These are phyloP conservation scores for Exophiala calicioides DNA, from an alignment of 2,329 filamentous ascomycete species.

Conservation along the genomic window DNA sequence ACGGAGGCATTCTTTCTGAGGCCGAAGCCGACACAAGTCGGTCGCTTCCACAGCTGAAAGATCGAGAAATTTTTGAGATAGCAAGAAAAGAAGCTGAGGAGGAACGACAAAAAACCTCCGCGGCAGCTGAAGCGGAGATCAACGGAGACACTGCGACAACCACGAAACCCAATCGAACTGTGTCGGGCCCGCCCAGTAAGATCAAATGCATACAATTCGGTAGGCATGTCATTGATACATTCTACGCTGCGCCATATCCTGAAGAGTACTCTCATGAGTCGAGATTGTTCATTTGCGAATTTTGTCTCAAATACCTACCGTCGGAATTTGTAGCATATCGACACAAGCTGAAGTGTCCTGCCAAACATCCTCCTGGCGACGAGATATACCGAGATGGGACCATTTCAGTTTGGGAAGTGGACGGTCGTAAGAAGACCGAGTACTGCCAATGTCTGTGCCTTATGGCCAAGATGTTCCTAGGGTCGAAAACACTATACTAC, in stretches of 20 bases:
- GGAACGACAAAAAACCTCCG: slow-evolving; percentile 69
- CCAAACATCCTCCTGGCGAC: slow-evolving; percentile 94
- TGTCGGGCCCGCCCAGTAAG: slow-evolving; percentile 84
- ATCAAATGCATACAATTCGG: slow-evolving; percentile 99
- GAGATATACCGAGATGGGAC: slow-evolving; percentile 96
- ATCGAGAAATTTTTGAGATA: slow-evolving; percentile 83
- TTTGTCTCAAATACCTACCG: slow-evolving; percentile 99
- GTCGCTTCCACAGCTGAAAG: slow-evolving; percentile 76
- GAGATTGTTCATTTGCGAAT: slow-evolving; percentile 98
- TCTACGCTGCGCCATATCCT: slow-evolving; percentile 97
- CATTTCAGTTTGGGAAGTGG: slow-evolving; percentile 96
- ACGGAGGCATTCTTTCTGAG: slow-evolving; percentile 89
- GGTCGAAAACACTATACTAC: slow-evolving; percentile 98
- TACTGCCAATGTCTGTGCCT: slow-evolving; percentile 97
- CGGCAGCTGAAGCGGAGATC: slow-evolving; percentile 53
- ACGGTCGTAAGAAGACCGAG: slow-evolving; percentile 87
- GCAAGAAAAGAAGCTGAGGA: slow-evolving; percentile 90
- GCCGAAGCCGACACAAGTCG: slow-evolving; percentile 86
- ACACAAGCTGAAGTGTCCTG: slow-evolving; percentile 94
- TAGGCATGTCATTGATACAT: slow-evolving; percentile 96
- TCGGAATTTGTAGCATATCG: slow-evolving; percentile 98
- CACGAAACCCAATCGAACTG: slow-evolving; percentile 68
- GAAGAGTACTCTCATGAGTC: slow-evolving; percentile 97
- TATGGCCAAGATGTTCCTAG: slow-evolving; percentile 92
- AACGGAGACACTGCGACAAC: slow-evolving; percentile 65